Base-by-base conservation (phyloP, 129 eudicot genomes). In the Tagetes patula region DNA sequence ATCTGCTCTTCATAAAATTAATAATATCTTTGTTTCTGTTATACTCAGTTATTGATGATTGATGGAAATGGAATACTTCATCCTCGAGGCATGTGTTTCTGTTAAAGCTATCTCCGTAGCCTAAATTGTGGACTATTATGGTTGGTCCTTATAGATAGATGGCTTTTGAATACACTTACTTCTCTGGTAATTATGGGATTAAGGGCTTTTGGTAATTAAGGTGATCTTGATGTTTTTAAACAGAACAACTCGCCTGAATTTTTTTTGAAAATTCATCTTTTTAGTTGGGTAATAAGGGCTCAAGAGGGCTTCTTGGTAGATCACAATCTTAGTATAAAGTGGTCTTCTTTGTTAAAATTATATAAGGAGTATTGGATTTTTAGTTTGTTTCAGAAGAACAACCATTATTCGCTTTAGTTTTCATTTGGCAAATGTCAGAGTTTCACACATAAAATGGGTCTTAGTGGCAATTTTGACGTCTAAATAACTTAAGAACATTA, bases 41-140 rank as follows among this genome's bases (percentile, higher is more conserved):
- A 54, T 58, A 71, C 56, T 55, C 92, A 89, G 98, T 56, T 94
- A 70, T 68, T 94, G 87, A 90, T 94, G 99, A 96, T 94, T 41
- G 99, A 94, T 71, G 99, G 99, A 73, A 94, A 94, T 83, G 99
- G 99, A 74, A 65, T 94, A 66, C 99, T 94, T 80, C 99, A 94
- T 90, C 99, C 97, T 59, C 91, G 92, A 84, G 98, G 98, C 79
- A 87, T 67, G 96, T 83, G 65, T 76, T 80, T 66, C 50, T 45
- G 59, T 75, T 71, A 55, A 65, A 52, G 42, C 67, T 65, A 38
- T 70, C 13, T 76, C 32, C 54, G 69, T 14, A 59, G 54, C 71
- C 52, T 59, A 62, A 49, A 48, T 14, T 68, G 30, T 45, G 49
- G 9, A 59, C 64, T 30, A 37, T 63, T 64, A 63, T 74, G 14